Conservation (phyloP, 306 rosid genomes). For the Delonix regia region DNA sequence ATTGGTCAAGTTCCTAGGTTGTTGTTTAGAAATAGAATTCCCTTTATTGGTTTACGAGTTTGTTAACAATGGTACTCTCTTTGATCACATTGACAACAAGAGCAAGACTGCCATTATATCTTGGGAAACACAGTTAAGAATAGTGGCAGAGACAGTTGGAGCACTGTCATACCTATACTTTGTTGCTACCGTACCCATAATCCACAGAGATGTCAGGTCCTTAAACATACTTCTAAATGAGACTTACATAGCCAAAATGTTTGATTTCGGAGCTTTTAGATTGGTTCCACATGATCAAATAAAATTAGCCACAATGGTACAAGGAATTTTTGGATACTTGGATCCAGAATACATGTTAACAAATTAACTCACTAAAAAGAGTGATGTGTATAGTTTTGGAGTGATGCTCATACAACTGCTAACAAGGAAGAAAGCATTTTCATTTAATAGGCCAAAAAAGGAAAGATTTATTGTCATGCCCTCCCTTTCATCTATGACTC, state of each 20-base stretch:
- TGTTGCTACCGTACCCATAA: constrained; percentile 39
- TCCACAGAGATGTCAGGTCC: no score
- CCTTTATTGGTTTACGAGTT: no score
- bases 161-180: constrained; percentile 37
- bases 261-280: no score
- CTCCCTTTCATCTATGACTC: constrained; percentile 29
- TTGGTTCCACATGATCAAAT: constrained; percentile 34
- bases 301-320: constrained; percentile 38
- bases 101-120: background rate
- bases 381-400: no score
- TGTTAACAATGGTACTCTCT: constrained; percentile 31
- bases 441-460: constrained; percentile 26
- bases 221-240: no score
- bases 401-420: constrained; percentile 42
- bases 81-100: background rate
- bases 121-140: constrained; percentile 19
- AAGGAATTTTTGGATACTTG: constrained; percentile 41
- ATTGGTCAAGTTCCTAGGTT: constrained; percentile 8
- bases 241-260: no score
- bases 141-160: constrained; percentile 40
- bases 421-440: constrained; percentile 37
- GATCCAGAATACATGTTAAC: constrained; percentile 44
- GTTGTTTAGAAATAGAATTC: no score
- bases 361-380: constrained; percentile 42
- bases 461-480: constrained; percentile 32